A percentile compares a stretch with the other conserved stretches of the same genome.
phyloP scores from a whole-genome alignment of 1,284 basidiomycete species.

The Melampsora americana region DNA sequence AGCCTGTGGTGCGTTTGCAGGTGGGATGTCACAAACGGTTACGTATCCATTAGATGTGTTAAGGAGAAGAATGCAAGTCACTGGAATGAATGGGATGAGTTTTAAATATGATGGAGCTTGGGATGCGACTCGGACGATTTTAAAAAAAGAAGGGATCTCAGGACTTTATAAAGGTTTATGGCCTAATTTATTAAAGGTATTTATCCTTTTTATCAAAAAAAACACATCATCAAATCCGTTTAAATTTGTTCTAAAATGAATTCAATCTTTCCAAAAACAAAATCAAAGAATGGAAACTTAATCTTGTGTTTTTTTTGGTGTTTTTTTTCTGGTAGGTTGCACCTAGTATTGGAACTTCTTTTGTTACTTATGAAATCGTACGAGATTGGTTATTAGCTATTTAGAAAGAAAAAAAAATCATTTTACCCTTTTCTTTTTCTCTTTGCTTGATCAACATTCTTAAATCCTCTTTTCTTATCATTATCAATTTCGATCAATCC shows the following conservation, averaged over 20 bases:
- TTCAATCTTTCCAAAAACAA: too few species aligned
- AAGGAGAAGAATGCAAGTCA: conserved; percentile 90
- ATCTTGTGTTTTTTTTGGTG: conserved; percentile 3
- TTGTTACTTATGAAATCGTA: conserved; percentile 43
- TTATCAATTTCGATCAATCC: too few species aligned
- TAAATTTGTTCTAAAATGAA: too few species aligned
- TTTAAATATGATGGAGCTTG: conserved; percentile 72
- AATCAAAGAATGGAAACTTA: too few species aligned
- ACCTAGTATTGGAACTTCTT: conserved; percentile 81
- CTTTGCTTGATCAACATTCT: too few species aligned
- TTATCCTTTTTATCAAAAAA: too few species aligned
- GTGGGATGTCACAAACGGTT: conserved; percentile 78
- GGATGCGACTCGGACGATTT: conserved; percentile 69
- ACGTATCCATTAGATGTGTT: conserved; percentile 96
- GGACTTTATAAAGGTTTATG: conserved; percentile 82
- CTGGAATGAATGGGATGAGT: conserved; percentile 69
- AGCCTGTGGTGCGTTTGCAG: conserved; percentile 59
- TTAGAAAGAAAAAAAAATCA: neutral
- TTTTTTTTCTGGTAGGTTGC: conserved; percentile 70
- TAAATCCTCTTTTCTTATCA: too few species aligned
- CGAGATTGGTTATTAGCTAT: conserved; percentile 18
- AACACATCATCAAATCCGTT: too few species aligned
- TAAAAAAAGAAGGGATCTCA: conserved; percentile 68
- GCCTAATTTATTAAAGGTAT: conserved; percentile 79
- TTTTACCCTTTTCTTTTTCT: too few species aligned